Percentiles rank a stretch among this genome's conserved stretches.
These are phyloP conservation scores for Ocimum tenuiflorum DNA, from an alignment of 257 asterid species.

Conservation along the genomic window DNA sequence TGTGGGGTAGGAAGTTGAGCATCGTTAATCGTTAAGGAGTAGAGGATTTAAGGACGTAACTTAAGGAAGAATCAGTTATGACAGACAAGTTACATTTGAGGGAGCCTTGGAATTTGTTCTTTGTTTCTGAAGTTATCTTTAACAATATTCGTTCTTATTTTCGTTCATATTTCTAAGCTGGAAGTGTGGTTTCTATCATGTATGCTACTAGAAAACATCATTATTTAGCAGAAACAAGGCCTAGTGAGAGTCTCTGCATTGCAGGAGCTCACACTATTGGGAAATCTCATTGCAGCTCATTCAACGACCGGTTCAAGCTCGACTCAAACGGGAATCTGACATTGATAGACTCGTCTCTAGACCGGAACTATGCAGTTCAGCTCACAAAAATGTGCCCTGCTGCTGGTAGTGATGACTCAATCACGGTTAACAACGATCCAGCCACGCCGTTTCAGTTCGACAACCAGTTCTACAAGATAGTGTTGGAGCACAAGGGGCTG, in stretches of 20 bases:
- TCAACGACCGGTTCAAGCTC: constrained; percentile 50
- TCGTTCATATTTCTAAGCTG: no score
- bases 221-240: neutral
- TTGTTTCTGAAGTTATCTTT: no score
- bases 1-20: no score
- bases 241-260: no score
- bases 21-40: no score
- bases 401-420: constrained; percentile 20
- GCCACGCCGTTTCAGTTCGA: constrained; percentile 48
- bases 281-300: constrained; percentile 64
- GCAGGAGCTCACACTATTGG: constrained; percentile 87
- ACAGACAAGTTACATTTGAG: no score
- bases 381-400: constrained; percentile 41
- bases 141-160: no score
- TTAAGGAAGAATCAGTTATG: no score
- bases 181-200: no score
- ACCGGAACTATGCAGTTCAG: constrained; percentile 46
- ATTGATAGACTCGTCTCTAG: constrained; percentile 43
- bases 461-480: constrained; percentile 47
- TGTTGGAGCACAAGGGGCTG: constrained; percentile 49
- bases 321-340: constrained; percentile 52
- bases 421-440: constrained; percentile 60
- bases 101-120: no score
- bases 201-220: neutral
- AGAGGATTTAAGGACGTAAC: no score